Evolutionary conservation across 78 protist genomes (phyloP), one percentile per base, ranked within the genome.

Genomic region (Bodo saltans): DNA sequence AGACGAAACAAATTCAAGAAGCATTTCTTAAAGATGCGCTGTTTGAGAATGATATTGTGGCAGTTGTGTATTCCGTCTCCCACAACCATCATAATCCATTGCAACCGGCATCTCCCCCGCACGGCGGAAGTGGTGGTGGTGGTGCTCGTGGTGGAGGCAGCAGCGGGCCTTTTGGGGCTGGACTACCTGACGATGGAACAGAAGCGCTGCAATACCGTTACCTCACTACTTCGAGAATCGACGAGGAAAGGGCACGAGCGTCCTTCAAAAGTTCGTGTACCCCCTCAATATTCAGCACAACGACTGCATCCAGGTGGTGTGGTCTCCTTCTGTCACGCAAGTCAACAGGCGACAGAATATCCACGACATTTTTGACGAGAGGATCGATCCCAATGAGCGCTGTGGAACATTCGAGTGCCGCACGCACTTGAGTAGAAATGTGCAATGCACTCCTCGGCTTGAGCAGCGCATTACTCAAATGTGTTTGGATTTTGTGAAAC

Each of bases 271-370:
- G 4, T 76, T 68, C 42, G 81, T 76, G 12, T 3, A 4, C n/a
- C 81, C 81, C 8, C 81, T 30, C 21, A 76, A 76, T 12, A 26
- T 3, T 3, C 1, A 12, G 25, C 1, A 23, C 81, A 76, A 76
- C 81, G 81, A 76, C 81, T 8, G 26, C 53, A 76, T 76, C 12
- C 81, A 76, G n/a, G 81, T 67, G 28, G 81, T 76, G 81, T 76
- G 81, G 81, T 47, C 60, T 17, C 60, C 60, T 8, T 23, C 60
- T 8, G 60, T 47, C n/a, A 23, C 17, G n/a, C 60, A 47, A 8
- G 60, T 47, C 60, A 47, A 47, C 60, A 8, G 60, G n/a, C 60
- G 60, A 8, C 60, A 47, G 60, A 47, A 47, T 17, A 47, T 47
- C 60, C 60, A 47, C 60, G 60, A 47, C n/a, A 8, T 47, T 17